Evolutionary conservation across 169 alveolate species (phyloP).

Genomic region (Ichthyophthirius multifiliis): DNA sequence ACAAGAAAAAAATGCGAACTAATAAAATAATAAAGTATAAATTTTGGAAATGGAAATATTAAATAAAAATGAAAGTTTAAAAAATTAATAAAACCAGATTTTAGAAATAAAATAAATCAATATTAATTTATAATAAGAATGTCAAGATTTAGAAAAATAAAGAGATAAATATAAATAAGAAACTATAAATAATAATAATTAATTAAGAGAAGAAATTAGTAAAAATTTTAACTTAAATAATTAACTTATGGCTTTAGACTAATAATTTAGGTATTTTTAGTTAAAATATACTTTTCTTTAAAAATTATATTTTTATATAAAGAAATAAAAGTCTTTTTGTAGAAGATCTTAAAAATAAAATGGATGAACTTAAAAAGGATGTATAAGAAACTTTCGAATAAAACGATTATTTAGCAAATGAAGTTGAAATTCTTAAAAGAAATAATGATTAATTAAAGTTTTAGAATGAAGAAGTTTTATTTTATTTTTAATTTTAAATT

Average conservation of each 20-base stretch:
- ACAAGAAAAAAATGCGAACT: background rate
- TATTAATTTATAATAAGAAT: conserved; percentile 2
- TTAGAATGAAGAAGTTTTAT: background rate
- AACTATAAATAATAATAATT: conserved; percentile 7
- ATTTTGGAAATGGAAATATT: background rate
- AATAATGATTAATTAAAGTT: background rate
- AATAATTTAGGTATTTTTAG: background rate
- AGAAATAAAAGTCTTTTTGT: background rate
- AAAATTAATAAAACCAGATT: conserved; percentile 9
- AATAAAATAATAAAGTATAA: background rate
- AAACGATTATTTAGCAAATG: background rate
- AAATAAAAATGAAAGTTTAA: background rate
- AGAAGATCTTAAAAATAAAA: background rate
- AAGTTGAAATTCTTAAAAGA: background rate
- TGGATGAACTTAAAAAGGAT: background rate
- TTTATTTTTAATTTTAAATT: background rate
- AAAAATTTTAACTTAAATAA: background rate
- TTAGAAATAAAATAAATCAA: conserved; percentile 19
- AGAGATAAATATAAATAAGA: conserved; percentile 35
- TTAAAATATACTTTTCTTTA: background rate
- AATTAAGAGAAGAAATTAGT: conserved; percentile 12
- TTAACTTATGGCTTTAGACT: background rate
- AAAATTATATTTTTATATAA: background rate
- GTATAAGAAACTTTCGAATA: background rate
- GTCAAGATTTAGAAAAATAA: conserved; percentile 17